These are phyloP conservation scores for Capronia americana DNA, from an alignment of 2,329 filamentous ascomycete genomes.

Conservation along the genomic window DNA sequence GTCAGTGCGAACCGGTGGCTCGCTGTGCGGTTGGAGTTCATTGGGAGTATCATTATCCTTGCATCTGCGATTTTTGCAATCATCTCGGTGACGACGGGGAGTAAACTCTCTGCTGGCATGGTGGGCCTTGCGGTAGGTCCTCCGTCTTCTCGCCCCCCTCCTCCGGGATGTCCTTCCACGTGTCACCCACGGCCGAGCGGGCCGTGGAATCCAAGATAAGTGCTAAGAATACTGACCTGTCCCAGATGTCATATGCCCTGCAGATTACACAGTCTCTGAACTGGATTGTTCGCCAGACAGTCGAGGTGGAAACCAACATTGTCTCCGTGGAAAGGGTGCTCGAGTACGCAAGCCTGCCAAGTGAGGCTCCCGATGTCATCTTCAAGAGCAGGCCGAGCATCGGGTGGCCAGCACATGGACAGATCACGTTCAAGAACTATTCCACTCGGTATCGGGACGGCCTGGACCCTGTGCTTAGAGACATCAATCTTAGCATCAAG, in stretches of 20 bases:
- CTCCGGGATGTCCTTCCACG: background rate
- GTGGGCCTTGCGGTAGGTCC: constrained; percentile 73
- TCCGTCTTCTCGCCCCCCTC: background rate
- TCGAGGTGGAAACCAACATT: constrained; percentile 99
- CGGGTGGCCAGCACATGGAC: constrained; percentile 88
- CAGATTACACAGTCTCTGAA: constrained; percentile 97
- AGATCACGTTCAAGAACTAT: constrained; percentile 89
- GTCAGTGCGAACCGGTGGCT: constrained; percentile 95
- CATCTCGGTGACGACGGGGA: constrained; percentile 74
- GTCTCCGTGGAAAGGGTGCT: constrained; percentile 97
- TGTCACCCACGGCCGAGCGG: background rate
- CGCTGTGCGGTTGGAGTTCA: constrained; percentile 91
- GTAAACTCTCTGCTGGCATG: constrained; percentile 69
- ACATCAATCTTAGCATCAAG: constrained; percentile 90
- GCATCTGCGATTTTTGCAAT: constrained; percentile 82
- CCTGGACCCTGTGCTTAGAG: constrained; percentile 89
- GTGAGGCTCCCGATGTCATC: constrained; percentile 93
- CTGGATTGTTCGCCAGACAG: constrained; percentile 98
- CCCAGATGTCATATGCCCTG: constrained; percentile 86
- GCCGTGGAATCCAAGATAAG: background rate
- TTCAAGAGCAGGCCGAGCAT: constrained; percentile 84
- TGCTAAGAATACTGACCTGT: constrained; percentile 17
- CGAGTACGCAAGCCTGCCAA: constrained; percentile 89
- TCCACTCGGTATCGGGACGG: constrained; percentile 91
- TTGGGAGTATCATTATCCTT: constrained; percentile 92